A percentile compares a stretch with the other conserved stretches of the same genome.
phyloP scores from a whole-genome alignment of 306 rosid genomes.

The Oemleria cerasiformis region DNA sequence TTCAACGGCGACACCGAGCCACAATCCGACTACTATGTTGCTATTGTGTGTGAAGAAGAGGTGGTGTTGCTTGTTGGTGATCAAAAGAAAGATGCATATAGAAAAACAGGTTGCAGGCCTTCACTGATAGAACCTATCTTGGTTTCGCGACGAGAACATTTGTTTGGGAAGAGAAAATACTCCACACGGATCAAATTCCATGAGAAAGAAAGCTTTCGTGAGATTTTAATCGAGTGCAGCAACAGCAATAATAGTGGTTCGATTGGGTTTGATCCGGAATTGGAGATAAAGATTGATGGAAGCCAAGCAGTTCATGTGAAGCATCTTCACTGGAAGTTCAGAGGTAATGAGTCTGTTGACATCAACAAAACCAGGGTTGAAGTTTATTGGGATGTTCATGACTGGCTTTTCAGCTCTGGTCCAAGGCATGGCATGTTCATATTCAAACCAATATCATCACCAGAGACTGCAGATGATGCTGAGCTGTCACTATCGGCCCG shows the following conservation, averaged over 20 bases:
- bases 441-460: slow-evolving; percentile 56
- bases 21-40: slow-evolving; percentile 65
- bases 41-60: slow-evolving; percentile 67
- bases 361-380: slow-evolving; percentile 60
- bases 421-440: slow-evolving; percentile 74
- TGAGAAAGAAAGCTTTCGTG: slow-evolving; percentile 51
- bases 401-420: slow-evolving; percentile 84
- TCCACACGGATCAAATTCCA: slow-evolving; percentile 61
- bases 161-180: slow-evolving; percentile 67
- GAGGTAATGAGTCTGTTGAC: slow-evolving; percentile 70
- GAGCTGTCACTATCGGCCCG: slow-evolving; percentile 2
- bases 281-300: slow-evolving; percentile 86
- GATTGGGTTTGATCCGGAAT: slow-evolving; percentile 63
- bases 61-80: slow-evolving; percentile 76
- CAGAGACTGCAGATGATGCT: slow-evolving; percentile 1
- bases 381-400: slow-evolving; percentile 94
- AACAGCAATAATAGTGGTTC: slow-evolving; percentile 8
- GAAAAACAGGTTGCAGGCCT: slow-evolving; percentile 64
- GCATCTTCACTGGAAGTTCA: slow-evolving; percentile 93
- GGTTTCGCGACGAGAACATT: slow-evolving; percentile 71
- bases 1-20: slow-evolving; percentile 79
- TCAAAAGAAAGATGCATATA: slow-evolving; percentile 68
- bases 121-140: slow-evolving; percentile 62
- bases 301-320: slow-evolving; percentile 61
- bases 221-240: slow-evolving; percentile 69